Conservation (phyloP, 768 basidiomycete species). For the Boletus edulis region DNA sequence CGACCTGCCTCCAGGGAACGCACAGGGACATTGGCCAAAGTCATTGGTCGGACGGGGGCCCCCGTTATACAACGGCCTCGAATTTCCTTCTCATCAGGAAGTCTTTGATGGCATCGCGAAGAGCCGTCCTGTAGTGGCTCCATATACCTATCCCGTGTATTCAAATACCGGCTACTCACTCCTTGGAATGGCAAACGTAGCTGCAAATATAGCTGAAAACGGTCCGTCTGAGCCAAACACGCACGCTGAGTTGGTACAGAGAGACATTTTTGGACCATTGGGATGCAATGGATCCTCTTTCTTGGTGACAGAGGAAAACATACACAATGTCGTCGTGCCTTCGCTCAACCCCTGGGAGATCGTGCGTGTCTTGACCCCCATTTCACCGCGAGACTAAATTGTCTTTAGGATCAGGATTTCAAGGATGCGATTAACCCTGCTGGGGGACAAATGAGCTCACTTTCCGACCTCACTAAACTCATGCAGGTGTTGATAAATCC, state of each 20-base stretch:
- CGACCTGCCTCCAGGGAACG: conserved; percentile 37
- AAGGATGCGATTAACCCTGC: conserved; percentile 40
- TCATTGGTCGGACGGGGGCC: conserved; percentile 26
- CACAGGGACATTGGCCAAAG: conserved; percentile 39
- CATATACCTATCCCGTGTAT: conserved; percentile 44
- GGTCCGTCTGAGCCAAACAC: conserved; percentile 24
- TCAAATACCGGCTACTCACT: conserved; percentile 37
- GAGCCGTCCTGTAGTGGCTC: conserved; percentile 40
- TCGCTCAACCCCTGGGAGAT: conserved; percentile 34
- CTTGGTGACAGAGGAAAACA: conserved; percentile 35
- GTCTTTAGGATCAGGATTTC: conserved; percentile 38
- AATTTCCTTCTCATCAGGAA: conserved; percentile 30
- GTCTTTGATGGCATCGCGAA: conserved; percentile 37
- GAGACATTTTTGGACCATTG: conserved; percentile 50
- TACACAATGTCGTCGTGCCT: conserved; percentile 40
- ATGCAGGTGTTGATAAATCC: conserved; percentile 49
- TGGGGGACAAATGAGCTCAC: conserved; percentile 51
- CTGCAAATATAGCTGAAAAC: conserved; percentile 25
- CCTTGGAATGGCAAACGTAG: conserved; percentile 36
- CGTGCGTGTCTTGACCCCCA: conserved; percentile 21
- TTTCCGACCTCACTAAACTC: conserved; percentile 42
- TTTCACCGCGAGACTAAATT: not conserved
- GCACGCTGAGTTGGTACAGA: conserved; percentile 43
- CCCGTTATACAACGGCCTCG: conserved; percentile 28
- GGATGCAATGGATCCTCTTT: conserved; percentile 44